Evolutionary conservation across 192 early-diverging fungal species (phyloP).

Genomic region (Linnemannia schmuckeri): DNA sequence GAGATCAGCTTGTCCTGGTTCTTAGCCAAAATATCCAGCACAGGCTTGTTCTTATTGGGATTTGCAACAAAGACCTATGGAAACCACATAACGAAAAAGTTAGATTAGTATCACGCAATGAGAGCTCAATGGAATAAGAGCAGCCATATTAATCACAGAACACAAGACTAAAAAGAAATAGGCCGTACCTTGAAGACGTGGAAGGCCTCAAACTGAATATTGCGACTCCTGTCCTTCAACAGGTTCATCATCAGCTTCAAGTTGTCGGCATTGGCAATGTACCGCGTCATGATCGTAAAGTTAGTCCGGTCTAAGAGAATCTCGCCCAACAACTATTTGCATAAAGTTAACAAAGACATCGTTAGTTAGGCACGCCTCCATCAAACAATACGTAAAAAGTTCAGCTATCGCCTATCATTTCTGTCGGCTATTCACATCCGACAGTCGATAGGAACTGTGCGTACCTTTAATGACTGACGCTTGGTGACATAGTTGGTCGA

Average conservation of each 20-base stretch:
- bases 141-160: neutral
- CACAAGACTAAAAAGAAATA: neutral
- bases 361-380: neutral
- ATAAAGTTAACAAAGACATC: neutral
- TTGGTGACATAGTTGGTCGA: constrained; percentile 99
- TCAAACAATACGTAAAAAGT: neutral
- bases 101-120: neutral
- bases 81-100: neutral
- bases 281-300: constrained; percentile 95
- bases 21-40: constrained; percentile 91
- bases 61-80: constrained; percentile 96
- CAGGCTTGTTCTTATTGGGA: constrained; percentile 94
- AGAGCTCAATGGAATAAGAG: neutral
- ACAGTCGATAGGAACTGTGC: neutral
- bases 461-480: constrained; percentile 96
- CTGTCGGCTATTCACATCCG: neutral
- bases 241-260: constrained; percentile 99
- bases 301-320: constrained; percentile 96
- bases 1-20: constrained; percentile 92
- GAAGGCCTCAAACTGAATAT: constrained; percentile 99
- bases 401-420: neutral
- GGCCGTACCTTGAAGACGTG: constrained; percentile 95
- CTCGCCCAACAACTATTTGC: constrained; percentile 89
- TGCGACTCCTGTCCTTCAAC: constrained; percentile 93
- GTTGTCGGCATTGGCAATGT: constrained; percentile 92